Conservation (phyloP, 1,284 basidiomycete genomes). For the Thelephora terrestris region DNA sequence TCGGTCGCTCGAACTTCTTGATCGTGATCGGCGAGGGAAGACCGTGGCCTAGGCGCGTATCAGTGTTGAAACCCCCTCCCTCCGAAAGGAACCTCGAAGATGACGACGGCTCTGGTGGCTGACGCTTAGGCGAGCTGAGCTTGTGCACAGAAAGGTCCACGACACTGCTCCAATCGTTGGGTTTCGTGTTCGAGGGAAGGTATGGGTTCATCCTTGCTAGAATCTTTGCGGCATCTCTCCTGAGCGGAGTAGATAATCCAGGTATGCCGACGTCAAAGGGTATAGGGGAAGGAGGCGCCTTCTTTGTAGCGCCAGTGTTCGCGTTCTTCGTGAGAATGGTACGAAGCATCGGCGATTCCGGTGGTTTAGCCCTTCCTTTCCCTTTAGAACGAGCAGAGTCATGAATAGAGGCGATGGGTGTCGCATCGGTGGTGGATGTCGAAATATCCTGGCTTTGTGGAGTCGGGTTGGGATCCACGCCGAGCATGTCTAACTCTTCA, state of each 20-base stretch:
- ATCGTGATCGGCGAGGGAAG: conserved; percentile 86
- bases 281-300: neutral
- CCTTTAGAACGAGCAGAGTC: conserved; percentile 7
- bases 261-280: conserved; percentile 16
- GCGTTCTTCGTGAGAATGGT: conserved; percentile 40
- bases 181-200: conserved; percentile 39
- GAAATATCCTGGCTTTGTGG: neutral
- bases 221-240: conserved; percentile 35
- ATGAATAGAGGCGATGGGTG: neutral
- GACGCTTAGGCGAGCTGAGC: conserved; percentile 22
- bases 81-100: neutral
- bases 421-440: neutral
- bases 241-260: conserved; percentile 30
- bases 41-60: conserved; percentile 29
- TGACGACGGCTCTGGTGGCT: conserved; percentile 19
- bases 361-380: conserved; percentile 37
- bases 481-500: conserved; percentile 53
- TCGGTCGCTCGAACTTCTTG: conserved; percentile 60
- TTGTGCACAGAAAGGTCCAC: conserved; percentile 63
- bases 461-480: conserved; percentile 26
- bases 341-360: conserved; percentile 31
- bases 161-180: conserved; percentile 59
- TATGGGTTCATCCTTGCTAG: conserved; percentile 55
- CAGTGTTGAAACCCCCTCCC: neutral
- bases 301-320: conserved; percentile 9